phyloP scores from a whole-genome alignment of 2,329 filamentous ascomycete species.

The Fusarium sp. region DNA sequence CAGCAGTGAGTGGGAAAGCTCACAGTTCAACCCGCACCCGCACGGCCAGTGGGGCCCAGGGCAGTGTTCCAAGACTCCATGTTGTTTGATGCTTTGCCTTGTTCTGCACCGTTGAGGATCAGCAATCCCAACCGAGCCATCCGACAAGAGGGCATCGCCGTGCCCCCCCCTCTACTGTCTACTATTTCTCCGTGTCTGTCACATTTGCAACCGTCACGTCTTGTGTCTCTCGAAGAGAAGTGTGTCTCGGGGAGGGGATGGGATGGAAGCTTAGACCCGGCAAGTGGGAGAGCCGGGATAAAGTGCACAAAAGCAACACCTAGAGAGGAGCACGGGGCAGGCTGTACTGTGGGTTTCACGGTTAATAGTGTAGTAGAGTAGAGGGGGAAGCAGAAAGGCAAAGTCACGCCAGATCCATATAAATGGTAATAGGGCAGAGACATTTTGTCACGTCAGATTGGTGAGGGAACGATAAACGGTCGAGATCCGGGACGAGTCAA shows the following conservation, averaged over 20 bases:
- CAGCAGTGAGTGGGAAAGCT: not conserved
- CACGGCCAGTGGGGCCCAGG: slow-evolving; percentile 24
- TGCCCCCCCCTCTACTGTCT: not conserved
- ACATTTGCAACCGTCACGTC: slow-evolving; percentile 14
- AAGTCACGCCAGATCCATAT: slow-evolving; percentile 36
- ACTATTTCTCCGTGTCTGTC: not conserved
- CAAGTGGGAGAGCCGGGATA: not conserved
- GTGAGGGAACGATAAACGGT: not conserved
- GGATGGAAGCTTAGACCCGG: not conserved
- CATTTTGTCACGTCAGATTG: slow-evolving; percentile 13
- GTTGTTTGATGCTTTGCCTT: slow-evolving; percentile 16
- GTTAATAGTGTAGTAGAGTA: not conserved
- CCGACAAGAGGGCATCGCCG: slow-evolving; percentile 11
- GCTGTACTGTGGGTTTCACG: not conserved
- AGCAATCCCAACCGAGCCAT: slow-evolving; percentile 31
- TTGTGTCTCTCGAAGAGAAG: slow-evolving; percentile 13
- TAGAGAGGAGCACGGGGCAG: not conserved
- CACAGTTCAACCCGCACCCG: not conserved
- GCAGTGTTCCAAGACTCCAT: not conserved
- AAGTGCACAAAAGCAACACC: not conserved
- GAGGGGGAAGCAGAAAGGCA: slow-evolving; percentile 19
- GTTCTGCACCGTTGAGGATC: slow-evolving; percentile 19
- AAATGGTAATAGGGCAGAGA: slow-evolving; percentile 31
- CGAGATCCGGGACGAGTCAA: slow-evolving; percentile 26
- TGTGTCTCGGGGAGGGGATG: not conserved